Evolutionary conservation across 495 filamentous ascomycete genomes (phyloP).

Genomic region (Penicillium turbatum): DNA sequence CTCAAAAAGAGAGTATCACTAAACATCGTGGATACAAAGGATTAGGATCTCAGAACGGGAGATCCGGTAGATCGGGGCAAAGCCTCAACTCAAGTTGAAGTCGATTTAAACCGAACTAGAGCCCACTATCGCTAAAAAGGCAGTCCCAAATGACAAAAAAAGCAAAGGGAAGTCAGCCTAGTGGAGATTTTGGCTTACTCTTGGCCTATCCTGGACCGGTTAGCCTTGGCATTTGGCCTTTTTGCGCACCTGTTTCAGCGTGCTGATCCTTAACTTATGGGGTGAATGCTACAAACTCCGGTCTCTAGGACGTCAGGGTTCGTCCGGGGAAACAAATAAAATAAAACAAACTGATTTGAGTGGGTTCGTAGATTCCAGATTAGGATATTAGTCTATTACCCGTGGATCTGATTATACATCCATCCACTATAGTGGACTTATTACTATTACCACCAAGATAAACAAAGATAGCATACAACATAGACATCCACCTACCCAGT

Average conservation of each 20-base stretch:
- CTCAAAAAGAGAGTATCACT: too few species aligned
- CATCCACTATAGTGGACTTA: too few species aligned
- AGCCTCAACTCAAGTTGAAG: not conserved
- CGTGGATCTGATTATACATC: too few species aligned
- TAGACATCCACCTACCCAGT: not conserved
- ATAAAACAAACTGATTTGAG: too few species aligned
- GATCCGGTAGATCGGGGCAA: not conserved
- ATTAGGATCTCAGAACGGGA: not conserved
- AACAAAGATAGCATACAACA: too few species aligned
- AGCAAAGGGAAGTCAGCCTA: conserved; percentile 1
- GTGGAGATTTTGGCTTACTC: not conserved
- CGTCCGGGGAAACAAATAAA: not conserved
- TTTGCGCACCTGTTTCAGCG: conserved; percentile 1
- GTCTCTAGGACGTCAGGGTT: conserved; percentile 3
- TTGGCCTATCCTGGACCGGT: not conserved
- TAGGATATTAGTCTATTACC: too few species aligned
- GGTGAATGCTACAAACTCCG: conserved; percentile 2
- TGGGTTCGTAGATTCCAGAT: too few species aligned
- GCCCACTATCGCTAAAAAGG: not conserved
- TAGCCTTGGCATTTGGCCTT: conserved; percentile 1
- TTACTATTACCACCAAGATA: too few species aligned
- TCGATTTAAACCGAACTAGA: not conserved
- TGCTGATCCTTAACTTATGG: conserved; percentile 5
- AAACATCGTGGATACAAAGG: not conserved
- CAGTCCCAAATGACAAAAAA: not conserved